Evolutionary conservation across 306 rosid genomes (phyloP), one percentile per base, ranked within the genome.

Genomic region (Quercus agrifolia): DNA sequence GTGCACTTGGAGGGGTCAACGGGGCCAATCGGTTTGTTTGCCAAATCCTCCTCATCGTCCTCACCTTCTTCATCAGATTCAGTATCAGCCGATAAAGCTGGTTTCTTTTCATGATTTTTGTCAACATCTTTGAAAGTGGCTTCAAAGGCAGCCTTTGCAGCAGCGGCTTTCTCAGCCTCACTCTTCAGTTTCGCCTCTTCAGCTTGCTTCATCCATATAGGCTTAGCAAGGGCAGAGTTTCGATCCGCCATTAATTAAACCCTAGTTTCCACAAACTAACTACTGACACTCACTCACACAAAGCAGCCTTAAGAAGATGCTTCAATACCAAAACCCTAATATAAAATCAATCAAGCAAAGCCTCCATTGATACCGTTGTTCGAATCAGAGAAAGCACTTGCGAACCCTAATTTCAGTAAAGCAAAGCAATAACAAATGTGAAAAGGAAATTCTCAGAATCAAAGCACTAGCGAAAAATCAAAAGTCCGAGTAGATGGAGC

Each of bases 141-240:
- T 83, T 93, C 99, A 5, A 96, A 96, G 49, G 99, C 98, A 2
- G 97, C 99, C 82, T 93, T 96, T 1, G 98, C 98, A 9, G 97
- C 99, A 0, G 99, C 98, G 46, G 87, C 90, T 78, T 87, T 93
- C 91, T 93, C 97, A 1, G 98, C 99, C 89, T 96, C 98, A 74
- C 90, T 91, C 89, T 93, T 96, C 44, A 93, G 66, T 85, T 87
- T 93, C 15, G 98, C 99, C 86, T 96, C 99, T 78, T 93, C 97
- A 4, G 99, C 98, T 77, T 96, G 99, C 88, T 96, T 96, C 98
- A 93, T 87, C 98, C 99, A 95, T 75, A 93, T 82, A 35, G 99
- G 97, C 55, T 93, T 95, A 25, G 67, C 96, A 56, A 89, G 83
- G 30, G 88, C 90, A 61, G 56, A 72, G 81, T 72, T 91, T 41